Conservation (phyloP, 768 basidiomycete genomes). For the Mycena galericulata region DNA sequence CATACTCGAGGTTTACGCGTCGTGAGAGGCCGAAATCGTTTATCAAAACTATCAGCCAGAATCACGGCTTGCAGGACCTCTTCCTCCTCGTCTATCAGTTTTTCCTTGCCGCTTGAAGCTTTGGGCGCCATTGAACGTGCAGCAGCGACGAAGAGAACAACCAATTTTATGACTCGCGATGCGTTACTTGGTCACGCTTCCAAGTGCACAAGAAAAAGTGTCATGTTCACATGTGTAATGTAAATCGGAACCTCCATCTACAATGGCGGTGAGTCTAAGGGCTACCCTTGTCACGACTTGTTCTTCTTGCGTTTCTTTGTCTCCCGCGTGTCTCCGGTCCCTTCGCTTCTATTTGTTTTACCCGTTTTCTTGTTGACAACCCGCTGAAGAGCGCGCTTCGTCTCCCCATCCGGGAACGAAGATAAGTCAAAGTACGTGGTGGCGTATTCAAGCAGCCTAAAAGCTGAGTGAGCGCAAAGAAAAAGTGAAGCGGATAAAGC, state of each 20-base stretch:
- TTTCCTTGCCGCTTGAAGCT: constrained; percentile 68
- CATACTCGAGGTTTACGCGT: constrained; percentile 85
- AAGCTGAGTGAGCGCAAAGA: background rate
- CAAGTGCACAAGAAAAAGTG: background rate
- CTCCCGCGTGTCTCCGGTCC: constrained; percentile 42
- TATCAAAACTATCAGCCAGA: constrained; percentile 96
- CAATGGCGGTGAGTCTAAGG: background rate
- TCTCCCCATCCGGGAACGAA: constrained; percentile 76
- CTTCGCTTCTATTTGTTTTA: constrained; percentile 44
- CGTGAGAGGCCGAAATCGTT: constrained; percentile 92
- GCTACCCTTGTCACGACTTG: constrained; percentile 14
- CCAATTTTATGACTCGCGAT: background rate
- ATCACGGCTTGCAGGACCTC: constrained; percentile 93
- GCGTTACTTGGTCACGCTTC: background rate
- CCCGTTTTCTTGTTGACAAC: constrained; percentile 65
- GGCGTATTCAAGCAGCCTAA: constrained; percentile 74
- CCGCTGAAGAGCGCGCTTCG: constrained; percentile 72
- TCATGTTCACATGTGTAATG: background rate
- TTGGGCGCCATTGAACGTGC: constrained; percentile 79
- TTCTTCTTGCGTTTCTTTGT: constrained; percentile 50
- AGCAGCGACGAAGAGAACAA: background rate
- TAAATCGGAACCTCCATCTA: background rate
- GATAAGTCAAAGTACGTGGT: constrained; percentile 76
- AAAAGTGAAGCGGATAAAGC: background rate
- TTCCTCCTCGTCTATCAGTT: constrained; percentile 76